Base-by-base conservation (phyloP, 345 rosid species). In the Microcos paniculata region DNA sequence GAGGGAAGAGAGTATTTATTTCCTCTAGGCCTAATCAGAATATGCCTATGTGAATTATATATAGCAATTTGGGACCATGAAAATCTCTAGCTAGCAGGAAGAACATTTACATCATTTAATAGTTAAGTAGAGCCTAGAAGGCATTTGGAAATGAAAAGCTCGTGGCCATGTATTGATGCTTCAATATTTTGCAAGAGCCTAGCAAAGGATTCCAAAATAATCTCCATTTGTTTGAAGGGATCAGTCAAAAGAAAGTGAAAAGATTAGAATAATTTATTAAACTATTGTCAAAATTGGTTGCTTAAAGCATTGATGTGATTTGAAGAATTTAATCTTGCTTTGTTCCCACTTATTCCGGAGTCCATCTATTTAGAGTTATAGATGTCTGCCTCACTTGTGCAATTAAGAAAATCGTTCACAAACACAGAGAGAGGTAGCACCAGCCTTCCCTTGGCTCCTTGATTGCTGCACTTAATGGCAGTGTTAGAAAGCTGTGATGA, bases 271-370 rank as follows among this genome's bases (percentile, higher is more conserved):
- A 78, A 64, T 45, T n/a, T 63, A 73, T 63, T 73, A 74, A 79
- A 80, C 71, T 72, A 67, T 48, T 77, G 72, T 26, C 56, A 79
- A 77, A 80, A 80, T 70, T 66, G 84, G 83, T 75, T 80, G 79
- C 87, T 84, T 81, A 80, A 82, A 88, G 87, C 82, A 70, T 80
- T 74, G 86, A 85, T 87, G 80, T 82, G 89, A 86, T 80, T 28
- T 79, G 78, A 74, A 85, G 88, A 87, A 83, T 86, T 85, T 83
- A 79, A 83, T 85, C 86, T 81, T 83, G 86, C 91, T 88, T 86
- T 86, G 69, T 76, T 38, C 77, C 82, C 82, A 76, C 85, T 88
- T 84, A 75, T 82, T 83, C 86, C 46, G 69, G 77, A 51, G 35
- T 53, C 71, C 68, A 48, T 64, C 61, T 80, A 75, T 76, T 65